Evolutionary conservation across 2,329 filamentous ascomycete species (phyloP).

Genomic region (Diaporthe vexans): DNA sequence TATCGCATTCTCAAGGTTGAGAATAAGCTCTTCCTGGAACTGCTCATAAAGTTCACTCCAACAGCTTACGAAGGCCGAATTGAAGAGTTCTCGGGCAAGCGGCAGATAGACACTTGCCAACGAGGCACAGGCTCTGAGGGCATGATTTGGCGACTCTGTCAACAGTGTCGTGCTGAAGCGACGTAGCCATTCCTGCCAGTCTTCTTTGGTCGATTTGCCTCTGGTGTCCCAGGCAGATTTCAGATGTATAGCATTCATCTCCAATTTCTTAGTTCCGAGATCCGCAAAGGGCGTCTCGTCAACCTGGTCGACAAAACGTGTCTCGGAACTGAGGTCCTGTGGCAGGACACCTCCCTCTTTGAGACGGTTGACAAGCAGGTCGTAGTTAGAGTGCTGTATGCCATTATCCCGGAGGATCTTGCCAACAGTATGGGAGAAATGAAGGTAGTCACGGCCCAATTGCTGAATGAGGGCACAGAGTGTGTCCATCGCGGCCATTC

Average conservation of each 20-base stretch:
- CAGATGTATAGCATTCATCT: conserved; percentile 97
- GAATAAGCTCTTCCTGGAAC: conserved; percentile 96
- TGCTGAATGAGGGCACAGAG: conserved; percentile 96
- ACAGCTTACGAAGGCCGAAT: conserved; percentile 98
- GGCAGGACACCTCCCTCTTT: conserved; percentile 96
- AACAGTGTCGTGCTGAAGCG: conserved; percentile 95
- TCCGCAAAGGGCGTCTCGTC: conserved; percentile 89
- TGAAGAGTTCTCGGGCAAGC: conserved; percentile 94
- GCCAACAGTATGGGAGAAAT: conserved; percentile 94
- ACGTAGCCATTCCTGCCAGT: conserved; percentile 99
- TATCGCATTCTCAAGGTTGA: conserved; percentile 94
- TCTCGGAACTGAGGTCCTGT: conserved; percentile 91
- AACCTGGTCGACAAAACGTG: conserved; percentile 80
- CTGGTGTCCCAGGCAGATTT: conserved; percentile 98
- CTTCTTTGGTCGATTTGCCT: conserved; percentile 96
- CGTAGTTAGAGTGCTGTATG: conserved; percentile 91
- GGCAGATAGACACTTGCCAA: conserved; percentile 93
- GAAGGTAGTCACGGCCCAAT: conserved; percentile 92
- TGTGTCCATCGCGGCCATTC: conserved; percentile 89
- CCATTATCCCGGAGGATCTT: conserved; percentile 85
- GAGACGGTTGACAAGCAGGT: conserved; percentile 90
- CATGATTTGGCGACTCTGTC: conserved; percentile 95
- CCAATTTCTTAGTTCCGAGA: conserved; percentile 90
- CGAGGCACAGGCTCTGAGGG: conserved; percentile 91
- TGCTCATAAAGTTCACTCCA: conserved; percentile 98